Evolutionary conservation across 1,284 basidiomycete species (phyloP), one percentile per base, ranked within the genome.

Genomic region (Chiua sp.): DNA sequence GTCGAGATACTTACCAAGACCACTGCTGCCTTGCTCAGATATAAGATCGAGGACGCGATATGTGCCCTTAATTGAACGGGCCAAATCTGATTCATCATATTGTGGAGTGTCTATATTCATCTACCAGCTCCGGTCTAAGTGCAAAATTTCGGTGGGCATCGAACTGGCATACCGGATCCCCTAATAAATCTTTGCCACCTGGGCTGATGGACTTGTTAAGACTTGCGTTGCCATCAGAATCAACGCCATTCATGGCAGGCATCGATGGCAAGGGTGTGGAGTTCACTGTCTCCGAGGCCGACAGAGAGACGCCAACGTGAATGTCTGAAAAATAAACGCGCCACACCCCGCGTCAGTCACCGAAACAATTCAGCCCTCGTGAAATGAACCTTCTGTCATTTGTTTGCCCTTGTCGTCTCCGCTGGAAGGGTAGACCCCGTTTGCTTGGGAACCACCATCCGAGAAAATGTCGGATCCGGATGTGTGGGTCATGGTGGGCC

Each of bases 11-110:
- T 65, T 63, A 83, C 84, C 83, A 7, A 82, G 72, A 12, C 85
- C 84, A 3, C 82, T 78, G 48, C 78, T 82, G 2, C 80, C 79
- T 47, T 77, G 74, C 62, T 87, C 85, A 23, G 72, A 76, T 55
- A 85, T 79, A 7, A 86, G 72, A 57, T 87, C 82, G 18, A 87
- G 72, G 32, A 87, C 77, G 6, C 84, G 76, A 69, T 82, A 83
- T 72, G 83, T 73, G 2, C 79, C 80, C 33, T 70, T 68, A 62
- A 84, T 69, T 0, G 67, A 63, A 44, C 60, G 54, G 10, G 67
- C 65, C 47, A 78, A 58, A 58, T 78, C 70, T 15, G 65, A 53
- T 47, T 57, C 63, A 33, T 72, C 68, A 4, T 13, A 59, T 35
- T 56, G 62, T 1, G 46, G 44, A 26, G 7, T 1, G 4, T 69